A percentile compares a stretch with the other conserved stretches of the same genome.
These are phyloP conservation scores for Fraxinus latifolia DNA, from an alignment of 305 asterid genomes.

Conservation along the genomic window DNA sequence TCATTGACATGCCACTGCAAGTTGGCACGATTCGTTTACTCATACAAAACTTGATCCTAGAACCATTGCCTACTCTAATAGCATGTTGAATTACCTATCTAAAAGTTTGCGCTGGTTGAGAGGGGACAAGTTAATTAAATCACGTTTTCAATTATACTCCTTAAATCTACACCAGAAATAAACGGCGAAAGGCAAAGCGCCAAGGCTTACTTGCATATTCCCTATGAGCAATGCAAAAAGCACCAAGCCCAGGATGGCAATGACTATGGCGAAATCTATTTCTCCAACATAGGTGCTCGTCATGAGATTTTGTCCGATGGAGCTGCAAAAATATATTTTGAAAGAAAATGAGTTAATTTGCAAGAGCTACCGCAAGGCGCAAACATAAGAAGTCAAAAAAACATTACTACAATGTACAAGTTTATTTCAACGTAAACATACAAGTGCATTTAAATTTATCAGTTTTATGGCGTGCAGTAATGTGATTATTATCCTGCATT, in stretches of 20 bases:
- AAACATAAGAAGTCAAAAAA: not conserved
- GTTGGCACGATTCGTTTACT: not conserved
- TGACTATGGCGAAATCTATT: slow-evolving; percentile 46
- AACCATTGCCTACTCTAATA: not conserved
- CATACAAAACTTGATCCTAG: not conserved
- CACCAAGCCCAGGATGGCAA: slow-evolving; percentile 57
- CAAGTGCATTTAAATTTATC: too few species aligned
- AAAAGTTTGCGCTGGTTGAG: not conserved
- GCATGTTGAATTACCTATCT: not conserved
- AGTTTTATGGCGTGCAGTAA: too few species aligned
- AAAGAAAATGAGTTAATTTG: not conserved
- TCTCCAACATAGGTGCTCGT: slow-evolving; percentile 53
- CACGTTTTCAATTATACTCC: not conserved
- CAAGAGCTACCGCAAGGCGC: not conserved
- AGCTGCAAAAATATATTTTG: slow-evolving; percentile 38
- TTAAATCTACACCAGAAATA: not conserved
- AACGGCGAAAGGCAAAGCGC: not conserved
- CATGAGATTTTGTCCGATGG: slow-evolving; percentile 52
- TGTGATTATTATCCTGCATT: too few species aligned
- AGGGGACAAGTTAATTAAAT: not conserved
- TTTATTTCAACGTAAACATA: not conserved
- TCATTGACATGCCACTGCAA: not conserved
- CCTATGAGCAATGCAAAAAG: slow-evolving; percentile 63
- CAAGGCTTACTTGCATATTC: slow-evolving; percentile 46
- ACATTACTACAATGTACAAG: not conserved